phyloP scores from a whole-genome alignment of 768 basidiomycete genomes.

The Termitomyces sp. region DNA sequence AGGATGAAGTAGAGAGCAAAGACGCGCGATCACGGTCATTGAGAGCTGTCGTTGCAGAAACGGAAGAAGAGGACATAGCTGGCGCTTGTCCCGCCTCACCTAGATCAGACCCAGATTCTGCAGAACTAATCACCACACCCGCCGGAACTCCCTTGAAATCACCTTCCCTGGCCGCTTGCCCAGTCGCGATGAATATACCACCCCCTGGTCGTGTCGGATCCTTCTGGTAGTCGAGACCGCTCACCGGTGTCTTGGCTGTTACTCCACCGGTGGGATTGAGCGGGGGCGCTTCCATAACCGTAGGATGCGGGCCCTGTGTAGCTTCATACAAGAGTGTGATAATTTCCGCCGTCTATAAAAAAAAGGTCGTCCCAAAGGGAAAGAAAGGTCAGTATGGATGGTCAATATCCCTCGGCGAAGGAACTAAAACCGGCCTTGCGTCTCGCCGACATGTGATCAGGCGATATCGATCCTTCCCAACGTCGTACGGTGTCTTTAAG shows the following conservation, averaged over 20 bases:
- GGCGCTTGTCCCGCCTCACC: conserved; percentile 22
- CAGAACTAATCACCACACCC: conserved; percentile 50
- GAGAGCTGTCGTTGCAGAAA: conserved; percentile 21
- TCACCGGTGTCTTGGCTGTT: conserved; percentile 45
- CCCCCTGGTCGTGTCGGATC: conserved; percentile 83
- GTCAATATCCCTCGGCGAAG: conserved; percentile 10
- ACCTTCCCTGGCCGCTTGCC: conserved; percentile 38
- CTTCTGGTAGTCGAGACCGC: conserved; percentile 67
- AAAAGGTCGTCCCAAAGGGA: conserved; percentile 4
- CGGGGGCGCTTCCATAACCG: conserved; percentile 49
- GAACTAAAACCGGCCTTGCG: conserved; percentile 62
- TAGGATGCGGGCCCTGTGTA: conserved; percentile 66
- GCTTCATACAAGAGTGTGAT: conserved; percentile 90
- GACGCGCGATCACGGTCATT: conserved; percentile 33
- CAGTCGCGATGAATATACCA: conserved; percentile 75
- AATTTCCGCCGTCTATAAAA: conserved; percentile 79
- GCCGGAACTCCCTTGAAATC: conserved; percentile 53
- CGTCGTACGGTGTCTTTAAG: conserved; percentile 80
- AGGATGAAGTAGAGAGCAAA: conserved; percentile 29
- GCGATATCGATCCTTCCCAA: conserved; percentile 85
- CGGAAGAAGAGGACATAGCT: conserved; percentile 17
- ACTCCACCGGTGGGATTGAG: conserved; percentile 80
- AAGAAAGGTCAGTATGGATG: conserved; percentile 4
- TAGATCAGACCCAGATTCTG: conserved; percentile 44
- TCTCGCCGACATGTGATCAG: conserved; percentile 93